Evolutionary conservation across 306 rosid species (phyloP).

Genomic region (Adenanthera pavonina): DNA sequence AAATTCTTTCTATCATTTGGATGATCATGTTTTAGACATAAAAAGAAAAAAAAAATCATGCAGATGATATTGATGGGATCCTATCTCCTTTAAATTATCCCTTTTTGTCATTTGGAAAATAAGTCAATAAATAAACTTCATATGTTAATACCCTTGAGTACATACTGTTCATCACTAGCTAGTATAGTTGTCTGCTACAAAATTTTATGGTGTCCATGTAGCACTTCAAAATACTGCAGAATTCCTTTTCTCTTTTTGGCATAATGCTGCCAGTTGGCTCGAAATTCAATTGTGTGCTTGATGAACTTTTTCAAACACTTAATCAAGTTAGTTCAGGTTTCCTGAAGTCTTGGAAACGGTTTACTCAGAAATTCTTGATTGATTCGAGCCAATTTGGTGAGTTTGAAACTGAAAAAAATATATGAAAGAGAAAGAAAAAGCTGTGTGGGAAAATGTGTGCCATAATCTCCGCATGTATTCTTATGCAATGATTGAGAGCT

Average conservation of each 20-base stretch:
- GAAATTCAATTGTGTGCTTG: constrained; percentile 64
- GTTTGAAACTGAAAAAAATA: constrained; percentile 30
- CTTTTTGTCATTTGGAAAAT: not conserved
- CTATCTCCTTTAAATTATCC: not conserved
- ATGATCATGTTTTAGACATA: constrained; percentile 18
- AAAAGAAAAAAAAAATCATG: not conserved
- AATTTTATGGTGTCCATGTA: constrained; percentile 18
- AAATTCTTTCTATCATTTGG: not conserved
- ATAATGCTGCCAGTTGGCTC: constrained; percentile 58
- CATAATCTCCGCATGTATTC: constrained; percentile 22
- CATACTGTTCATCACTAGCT: not conserved
- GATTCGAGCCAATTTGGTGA: constrained; percentile 85
- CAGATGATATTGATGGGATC: not conserved
- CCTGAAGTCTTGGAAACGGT: constrained; percentile 67
- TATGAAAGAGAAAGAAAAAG: not conserved
- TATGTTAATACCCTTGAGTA: constrained; percentile 1
- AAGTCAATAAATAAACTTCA: not conserved
- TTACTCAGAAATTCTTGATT: constrained; percentile 60
- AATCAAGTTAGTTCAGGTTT: constrained; percentile 65
- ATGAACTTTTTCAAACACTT: constrained; percentile 60
- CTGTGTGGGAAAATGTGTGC: constrained; percentile 27
- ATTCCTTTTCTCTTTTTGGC: not conserved
- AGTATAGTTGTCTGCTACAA: not conserved
- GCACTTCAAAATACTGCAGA: not conserved
- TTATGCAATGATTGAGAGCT: constrained; percentile 28